These are phyloP conservation scores for Mrakia blollopis DNA, from an alignment of 768 basidiomycete genomes.

Conservation along the genomic window DNA sequence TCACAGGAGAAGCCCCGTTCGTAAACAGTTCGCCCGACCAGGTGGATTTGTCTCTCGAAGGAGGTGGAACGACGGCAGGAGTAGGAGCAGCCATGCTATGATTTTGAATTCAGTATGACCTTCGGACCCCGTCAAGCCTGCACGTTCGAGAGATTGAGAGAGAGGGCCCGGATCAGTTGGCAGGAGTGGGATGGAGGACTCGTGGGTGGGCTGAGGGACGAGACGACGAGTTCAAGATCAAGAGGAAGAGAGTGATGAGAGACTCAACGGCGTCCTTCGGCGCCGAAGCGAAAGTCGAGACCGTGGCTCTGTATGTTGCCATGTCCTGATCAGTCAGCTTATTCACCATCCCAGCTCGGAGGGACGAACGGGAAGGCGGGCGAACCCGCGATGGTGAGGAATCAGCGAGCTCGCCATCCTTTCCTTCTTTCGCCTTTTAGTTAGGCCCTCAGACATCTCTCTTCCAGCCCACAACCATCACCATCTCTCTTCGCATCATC, in stretches of 20 bases:
- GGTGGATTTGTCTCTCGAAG: neutral
- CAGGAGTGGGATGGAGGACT: too few species aligned
- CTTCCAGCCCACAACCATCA: neutral
- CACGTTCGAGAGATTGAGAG: neutral
- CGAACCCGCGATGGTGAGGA: too few species aligned
- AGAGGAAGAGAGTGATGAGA: too few species aligned
- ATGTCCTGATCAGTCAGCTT: too few species aligned
- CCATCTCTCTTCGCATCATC: neutral
- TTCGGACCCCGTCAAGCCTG: neutral
- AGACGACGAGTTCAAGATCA: too few species aligned
- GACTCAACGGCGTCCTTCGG: too few species aligned
- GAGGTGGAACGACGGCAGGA: slow-evolving; percentile 3
- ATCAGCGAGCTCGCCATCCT: neutral
- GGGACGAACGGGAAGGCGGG: too few species aligned
- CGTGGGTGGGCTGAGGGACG: too few species aligned
- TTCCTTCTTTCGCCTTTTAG: neutral
- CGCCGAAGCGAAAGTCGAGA: too few species aligned
- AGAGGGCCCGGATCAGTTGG: too few species aligned
- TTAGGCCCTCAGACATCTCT: neutral
- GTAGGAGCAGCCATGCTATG: slow-evolving; percentile 1
- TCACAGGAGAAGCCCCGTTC: slow-evolving; percentile 69
- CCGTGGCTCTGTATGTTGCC: too few species aligned
- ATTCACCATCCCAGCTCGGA: too few species aligned
- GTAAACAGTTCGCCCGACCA: slow-evolving; percentile 41
- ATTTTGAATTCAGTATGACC: neutral